Percentiles rank a stretch among this genome's conserved stretches.
phyloP scores from a whole-genome alignment of 2,329 filamentous ascomycete genomes.

The Dactylella cylindrospora region DNA sequence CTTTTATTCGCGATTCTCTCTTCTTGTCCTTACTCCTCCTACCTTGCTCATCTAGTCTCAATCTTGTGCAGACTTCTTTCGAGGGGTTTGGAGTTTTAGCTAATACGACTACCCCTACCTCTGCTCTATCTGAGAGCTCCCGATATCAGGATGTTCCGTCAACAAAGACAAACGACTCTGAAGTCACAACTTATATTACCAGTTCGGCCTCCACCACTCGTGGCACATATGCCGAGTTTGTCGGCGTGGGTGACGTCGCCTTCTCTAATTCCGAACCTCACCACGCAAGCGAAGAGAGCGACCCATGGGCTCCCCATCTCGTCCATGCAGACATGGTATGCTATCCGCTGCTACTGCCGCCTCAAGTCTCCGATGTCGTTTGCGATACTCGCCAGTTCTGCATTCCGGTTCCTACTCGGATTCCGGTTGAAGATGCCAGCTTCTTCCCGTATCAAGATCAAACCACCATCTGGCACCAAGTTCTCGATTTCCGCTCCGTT shows the following conservation, averaged over 20 bases:
- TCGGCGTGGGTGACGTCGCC: background rate
- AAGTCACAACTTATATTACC: background rate
- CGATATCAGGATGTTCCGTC: too few relatives aligned
- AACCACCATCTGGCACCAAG: constrained; percentile 1
- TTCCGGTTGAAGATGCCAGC: background rate
- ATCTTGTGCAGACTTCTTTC: too few relatives aligned
- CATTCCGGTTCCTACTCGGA: background rate
- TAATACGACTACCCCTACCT: too few relatives aligned
- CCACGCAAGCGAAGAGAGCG: background rate
- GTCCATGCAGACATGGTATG: constrained; percentile 13
- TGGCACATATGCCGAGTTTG: too few relatives aligned
- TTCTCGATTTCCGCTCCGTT: constrained; percentile 6
- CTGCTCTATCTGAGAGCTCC: too few relatives aligned
- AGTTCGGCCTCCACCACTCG: too few relatives aligned
- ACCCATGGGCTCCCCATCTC: background rate
- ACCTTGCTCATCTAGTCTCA: too few relatives aligned
- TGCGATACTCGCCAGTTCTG: constrained; percentile 10
- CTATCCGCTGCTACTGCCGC: constrained; percentile 7
- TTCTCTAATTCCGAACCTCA: background rate
- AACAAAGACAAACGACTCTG: too few relatives aligned
- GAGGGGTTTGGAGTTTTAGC: too few relatives aligned
- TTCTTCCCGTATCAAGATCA: background rate
- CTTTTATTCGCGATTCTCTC: too few relatives aligned
- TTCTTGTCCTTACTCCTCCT: too few relatives aligned
- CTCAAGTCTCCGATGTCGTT: constrained; percentile 4